Evolutionary conservation across 2,329 filamentous ascomycete species (phyloP), one percentile per base, ranked within the genome.

Genomic region (Aspergillus unguis): DNA sequence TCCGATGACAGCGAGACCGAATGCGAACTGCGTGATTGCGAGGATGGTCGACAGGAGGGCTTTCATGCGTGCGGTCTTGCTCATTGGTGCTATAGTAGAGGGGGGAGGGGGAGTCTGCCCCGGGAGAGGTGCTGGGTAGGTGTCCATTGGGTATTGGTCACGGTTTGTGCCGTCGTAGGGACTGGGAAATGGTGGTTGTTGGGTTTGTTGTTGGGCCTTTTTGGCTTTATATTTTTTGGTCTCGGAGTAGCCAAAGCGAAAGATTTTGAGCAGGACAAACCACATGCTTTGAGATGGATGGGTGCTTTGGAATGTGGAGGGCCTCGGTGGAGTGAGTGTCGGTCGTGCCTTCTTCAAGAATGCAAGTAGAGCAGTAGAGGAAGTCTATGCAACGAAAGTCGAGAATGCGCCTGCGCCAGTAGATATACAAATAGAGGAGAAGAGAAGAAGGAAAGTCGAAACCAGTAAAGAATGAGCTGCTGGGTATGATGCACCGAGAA

Each of bases 21-120:
- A 79, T 52, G 88, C 80, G 65, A 96, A 85, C 65, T 92, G 88
- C 55, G 86, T 72, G 69, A 92, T 78, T 67, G 92, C 87, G n/a
- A 91, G 73, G 58, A 80, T 59, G 26, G 62, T 57, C 11, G 67
- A 59, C 23, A 67, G 29, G 48, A 69, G 58, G 17, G 44, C 28
- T 47, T 61, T 65, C 10, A 54, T 51, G 10, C 55, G 53, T 48
- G 55, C 43, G 50, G 54, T 45, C 46, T 44, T 45, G 51, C 36
- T 29, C 23, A 33, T 36, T 23, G 26, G 26, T 10, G 33, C 11
- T 8, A 54, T 17, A 17, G 17, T 17, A 17, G 17, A 17, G 17
- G 17, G 28, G 40, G 58, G 28, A 55, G 54, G 3, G 8, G 47
- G 8, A 44, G 37, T 44, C 59, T 52, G 52, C 62, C 52, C 40